phyloP scores from a whole-genome alignment of 176 grass and related monocot species.

The Areca catechu region DNA sequence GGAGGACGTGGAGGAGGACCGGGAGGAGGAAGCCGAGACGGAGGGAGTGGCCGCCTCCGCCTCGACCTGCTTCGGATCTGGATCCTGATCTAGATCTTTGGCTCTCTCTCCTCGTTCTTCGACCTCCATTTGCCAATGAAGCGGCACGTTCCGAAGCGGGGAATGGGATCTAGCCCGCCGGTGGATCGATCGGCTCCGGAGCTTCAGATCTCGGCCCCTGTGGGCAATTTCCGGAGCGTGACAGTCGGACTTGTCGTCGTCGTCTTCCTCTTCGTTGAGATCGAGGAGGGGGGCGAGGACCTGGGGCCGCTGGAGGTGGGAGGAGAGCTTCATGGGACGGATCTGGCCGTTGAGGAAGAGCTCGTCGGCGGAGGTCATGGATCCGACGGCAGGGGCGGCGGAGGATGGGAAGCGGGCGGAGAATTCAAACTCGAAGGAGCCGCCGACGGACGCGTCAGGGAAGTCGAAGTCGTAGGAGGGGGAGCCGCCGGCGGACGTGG shows the following conservation, averaged over 20 bases:
- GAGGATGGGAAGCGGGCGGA: conserved; percentile 19
- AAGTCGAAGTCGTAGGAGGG: neutral
- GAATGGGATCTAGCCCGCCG: conserved; percentile 21
- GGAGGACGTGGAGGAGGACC: conserved; percentile 18
- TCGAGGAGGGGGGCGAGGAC: conserved; percentile 11
- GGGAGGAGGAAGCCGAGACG: conserved; percentile 13
- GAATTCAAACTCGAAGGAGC: conserved; percentile 23
- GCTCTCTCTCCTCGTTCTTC: neutral
- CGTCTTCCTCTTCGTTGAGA: conserved; percentile 1
- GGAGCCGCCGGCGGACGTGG: neutral
- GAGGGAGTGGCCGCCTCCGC: conserved; percentile 1
- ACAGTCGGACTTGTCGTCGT: neutral
- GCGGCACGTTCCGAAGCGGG: conserved; percentile 9
- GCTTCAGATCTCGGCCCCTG: conserved; percentile 14
- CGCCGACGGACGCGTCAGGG: neutral
- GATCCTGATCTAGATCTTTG: neutral
- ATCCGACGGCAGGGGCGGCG: neutral
- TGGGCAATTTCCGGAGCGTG: neutral
- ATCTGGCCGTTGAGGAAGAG: conserved; percentile 26
- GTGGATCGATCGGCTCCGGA: conserved; percentile 16
- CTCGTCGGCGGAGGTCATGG: conserved; percentile 21
- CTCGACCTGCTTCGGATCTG: conserved; percentile 18
- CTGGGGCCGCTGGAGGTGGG: conserved; percentile 18
- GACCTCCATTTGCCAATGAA: conserved; percentile 6
- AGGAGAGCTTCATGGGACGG: conserved; percentile 21